These are phyloP conservation scores for Diaporthe capsici DNA, from an alignment of 2,329 filamentous ascomycete species.

Conservation along the genomic window DNA sequence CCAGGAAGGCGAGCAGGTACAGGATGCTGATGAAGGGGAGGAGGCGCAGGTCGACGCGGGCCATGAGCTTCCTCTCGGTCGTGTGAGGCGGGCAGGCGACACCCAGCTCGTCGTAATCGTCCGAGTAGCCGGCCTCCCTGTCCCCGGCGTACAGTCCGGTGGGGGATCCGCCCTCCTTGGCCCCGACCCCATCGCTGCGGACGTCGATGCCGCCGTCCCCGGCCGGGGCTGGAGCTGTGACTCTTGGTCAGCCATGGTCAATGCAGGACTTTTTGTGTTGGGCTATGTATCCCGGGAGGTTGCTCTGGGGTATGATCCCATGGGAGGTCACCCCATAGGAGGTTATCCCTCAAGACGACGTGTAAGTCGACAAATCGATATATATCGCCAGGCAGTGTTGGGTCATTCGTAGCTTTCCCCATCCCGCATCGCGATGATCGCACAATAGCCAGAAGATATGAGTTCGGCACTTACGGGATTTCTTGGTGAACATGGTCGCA, in stretches of 20 bases:
- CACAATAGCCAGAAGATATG: background rate
- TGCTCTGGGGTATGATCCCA: background rate
- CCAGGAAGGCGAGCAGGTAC: slow-evolving; percentile 79
- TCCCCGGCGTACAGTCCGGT: slow-evolving; percentile 16
- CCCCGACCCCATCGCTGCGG: background rate
- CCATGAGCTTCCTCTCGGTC: slow-evolving; percentile 75
- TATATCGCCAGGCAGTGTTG: background rate
- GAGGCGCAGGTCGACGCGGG: slow-evolving; percentile 79
- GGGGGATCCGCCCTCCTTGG: slow-evolving; percentile 33
- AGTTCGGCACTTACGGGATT: slow-evolving; percentile 33
- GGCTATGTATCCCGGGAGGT: background rate
- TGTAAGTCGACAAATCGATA: background rate
- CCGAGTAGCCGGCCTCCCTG: slow-evolving; percentile 36
- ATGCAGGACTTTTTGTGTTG: too few relatives aligned
- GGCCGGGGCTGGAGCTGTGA: slow-evolving; percentile 2
- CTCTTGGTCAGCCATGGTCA: background rate
- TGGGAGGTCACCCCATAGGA: background rate
- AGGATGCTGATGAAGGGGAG: slow-evolving; percentile 81
- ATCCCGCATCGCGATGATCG: background rate
- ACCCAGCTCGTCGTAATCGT: slow-evolving; percentile 50
- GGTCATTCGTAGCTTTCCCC: background rate
- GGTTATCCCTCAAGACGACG: too few relatives aligned
- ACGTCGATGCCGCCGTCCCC: background rate
- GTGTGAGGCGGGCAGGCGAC: slow-evolving; percentile 66
- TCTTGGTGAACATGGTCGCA: slow-evolving; percentile 36